Conservation (phyloP, 2,329 filamentous ascomycete species). For the Cladosporium sp. region DNA sequence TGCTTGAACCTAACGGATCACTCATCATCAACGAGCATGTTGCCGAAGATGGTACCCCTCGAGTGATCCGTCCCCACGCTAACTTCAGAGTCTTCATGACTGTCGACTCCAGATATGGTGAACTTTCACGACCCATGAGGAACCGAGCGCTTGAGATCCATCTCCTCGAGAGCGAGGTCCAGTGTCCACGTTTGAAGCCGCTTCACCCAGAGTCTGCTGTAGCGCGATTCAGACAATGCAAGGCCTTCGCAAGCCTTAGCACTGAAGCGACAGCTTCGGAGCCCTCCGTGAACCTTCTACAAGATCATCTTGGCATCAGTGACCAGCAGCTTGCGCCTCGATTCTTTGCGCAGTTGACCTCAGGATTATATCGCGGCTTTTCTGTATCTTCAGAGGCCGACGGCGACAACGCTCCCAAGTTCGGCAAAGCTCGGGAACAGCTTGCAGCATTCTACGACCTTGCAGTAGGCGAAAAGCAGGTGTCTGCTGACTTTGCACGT, state of each 20-base stretch:
- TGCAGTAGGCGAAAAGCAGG: slow-evolving; percentile 32
- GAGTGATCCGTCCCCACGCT: slow-evolving; percentile 76
- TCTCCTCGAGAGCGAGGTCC: slow-evolving; percentile 43
- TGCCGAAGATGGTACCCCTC: slow-evolving; percentile 74
- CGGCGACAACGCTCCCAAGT: slow-evolving; percentile 11
- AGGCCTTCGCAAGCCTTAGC: not conserved
- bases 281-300: not conserved
- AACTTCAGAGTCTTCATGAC: slow-evolving; percentile 93
- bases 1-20: slow-evolving; percentile 85
- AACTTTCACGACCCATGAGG: slow-evolving; percentile 93
- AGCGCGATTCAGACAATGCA: slow-evolving; percentile 26
- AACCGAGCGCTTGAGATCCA: slow-evolving; percentile 92
- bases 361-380: slow-evolving; percentile 22
- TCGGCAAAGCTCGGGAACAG: slow-evolving; percentile 17
- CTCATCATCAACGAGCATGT: slow-evolving; percentile 93
- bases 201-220: slow-evolving; percentile 33
- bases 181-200: slow-evolving; percentile 14
- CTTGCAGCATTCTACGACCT: slow-evolving; percentile 35
- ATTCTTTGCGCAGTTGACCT: slow-evolving; percentile 24
- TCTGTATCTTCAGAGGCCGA: not conserved
- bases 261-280: not conserved
- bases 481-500: slow-evolving; percentile 42
- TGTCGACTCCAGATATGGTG: slow-evolving; percentile 86
- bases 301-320: slow-evolving; percentile 28
- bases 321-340: slow-evolving; percentile 24